Evolutionary conservation across 192 early-diverging fungal genomes (phyloP).

Genomic region (Chytriomyces confervae): DNA sequence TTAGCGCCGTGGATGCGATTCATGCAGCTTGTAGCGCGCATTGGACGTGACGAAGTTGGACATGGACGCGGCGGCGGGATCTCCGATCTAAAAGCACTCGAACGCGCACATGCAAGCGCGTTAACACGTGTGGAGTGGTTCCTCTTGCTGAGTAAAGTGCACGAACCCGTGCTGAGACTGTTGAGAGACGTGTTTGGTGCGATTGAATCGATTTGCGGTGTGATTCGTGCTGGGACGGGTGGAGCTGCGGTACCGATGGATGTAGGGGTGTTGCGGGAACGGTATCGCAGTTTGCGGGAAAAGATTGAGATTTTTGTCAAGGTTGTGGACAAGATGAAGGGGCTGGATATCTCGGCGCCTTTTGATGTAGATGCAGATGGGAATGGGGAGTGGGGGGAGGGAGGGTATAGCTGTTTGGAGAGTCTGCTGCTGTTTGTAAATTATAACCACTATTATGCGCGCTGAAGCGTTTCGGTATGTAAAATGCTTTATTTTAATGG

Average conservation of each 20-base stretch:
- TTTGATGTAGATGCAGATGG: background rate
- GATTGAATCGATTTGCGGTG: background rate
- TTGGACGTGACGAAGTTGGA: background rate
- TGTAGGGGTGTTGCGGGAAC: background rate
- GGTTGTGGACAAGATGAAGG: conserved; percentile 17
- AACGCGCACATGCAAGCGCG: background rate
- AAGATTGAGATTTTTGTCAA: conserved; percentile 26
- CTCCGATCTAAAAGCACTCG: conserved; percentile 14
- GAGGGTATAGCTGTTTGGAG: background rate
- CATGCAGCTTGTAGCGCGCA: background rate
- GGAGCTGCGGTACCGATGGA: too few species aligned
- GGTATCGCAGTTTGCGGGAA: background rate
- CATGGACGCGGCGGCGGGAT: background rate
- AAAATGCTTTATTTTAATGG: background rate
- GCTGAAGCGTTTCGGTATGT: background rate
- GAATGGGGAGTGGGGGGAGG: background rate
- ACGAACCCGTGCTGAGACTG: conserved; percentile 13
- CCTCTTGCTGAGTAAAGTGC: conserved; percentile 10
- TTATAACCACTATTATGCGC: background rate
- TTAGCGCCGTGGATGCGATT: conserved; percentile 20
- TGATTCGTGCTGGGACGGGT: background rate
- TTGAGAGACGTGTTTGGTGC: conserved; percentile 9
- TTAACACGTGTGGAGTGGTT: conserved; percentile 12
- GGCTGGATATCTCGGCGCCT: background rate
- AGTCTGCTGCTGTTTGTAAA: conserved; percentile 4